Base-by-base conservation (phyloP, 805 yeast species). In the Jamesozyma jinghongensis region DNA sequence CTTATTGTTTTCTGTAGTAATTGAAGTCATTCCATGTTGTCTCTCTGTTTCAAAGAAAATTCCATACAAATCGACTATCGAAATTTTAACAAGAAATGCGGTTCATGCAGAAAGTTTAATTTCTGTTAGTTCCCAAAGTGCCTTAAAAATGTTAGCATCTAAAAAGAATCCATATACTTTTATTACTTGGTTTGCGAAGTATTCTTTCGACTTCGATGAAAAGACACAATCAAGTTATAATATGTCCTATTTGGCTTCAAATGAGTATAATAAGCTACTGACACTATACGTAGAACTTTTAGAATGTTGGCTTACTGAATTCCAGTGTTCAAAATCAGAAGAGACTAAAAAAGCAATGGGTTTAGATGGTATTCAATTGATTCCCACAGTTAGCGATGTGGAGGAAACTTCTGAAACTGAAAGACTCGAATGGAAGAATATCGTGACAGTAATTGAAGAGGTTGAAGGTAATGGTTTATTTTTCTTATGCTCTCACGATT, bases 401-500 rank as follows among this genome's bases (percentile, higher is more conserved):
- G 61, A 52, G 5, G 60, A 56, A 5, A 43, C 49, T 16, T 52
- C 55, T 6, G 60, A 57, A n/a, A 62, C 71, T 5, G 87, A 82
- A 46, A 84, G 79, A 42, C 59, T 84, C 29, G 90, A 84, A 54
- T 69, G 85, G 73, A 85, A 84, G 49, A 78, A 77, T 36, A 77
- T 86, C 14, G 78, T 85, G 46, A 82, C 95, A 0, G 81, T 84
- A 0, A 80, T 92, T 36, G 97, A 92, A 60, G 97, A 90, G 46
- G 85, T 90, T 8, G 98, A 92, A 61, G 97, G 98, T 0, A 85
- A 88, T 55, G 99, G 96, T 0, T 63, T 92, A 25, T 92, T 85
- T 53, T 90, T 94, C 54, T 66, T 92, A 18, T 85, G 95, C 52
- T 85, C 95, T 1, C 94, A 87, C 50, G 95, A 87, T 55, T 71